Percentiles rank a stretch among this genome's conserved stretches.
These are phyloP conservation scores for Clonostachys rhizophaga DNA, from an alignment of 2,329 filamentous ascomycete species.

Conservation along the genomic window DNA sequence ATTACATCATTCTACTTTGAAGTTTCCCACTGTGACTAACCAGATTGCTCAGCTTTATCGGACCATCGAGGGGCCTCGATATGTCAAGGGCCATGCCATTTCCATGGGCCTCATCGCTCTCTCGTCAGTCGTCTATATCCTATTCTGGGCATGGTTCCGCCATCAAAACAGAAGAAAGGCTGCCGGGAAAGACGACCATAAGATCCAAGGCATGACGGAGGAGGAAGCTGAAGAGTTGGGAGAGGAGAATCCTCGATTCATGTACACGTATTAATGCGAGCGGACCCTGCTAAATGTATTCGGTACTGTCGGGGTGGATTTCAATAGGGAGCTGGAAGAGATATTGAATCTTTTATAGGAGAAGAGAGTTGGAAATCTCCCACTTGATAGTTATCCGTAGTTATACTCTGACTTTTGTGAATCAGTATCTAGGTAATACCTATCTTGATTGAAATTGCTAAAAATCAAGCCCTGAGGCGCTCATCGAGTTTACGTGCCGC, in stretches of 20 bases:
- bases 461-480: too few relatives aligned
- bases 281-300: too few relatives aligned
- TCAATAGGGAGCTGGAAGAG: too few relatives aligned
- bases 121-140: slow-evolving; percentile 33
- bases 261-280: slow-evolving; percentile 16
- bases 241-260: slow-evolving; percentile 20
- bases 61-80: slow-evolving; percentile 32
- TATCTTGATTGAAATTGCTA: too few relatives aligned
- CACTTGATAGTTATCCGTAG: too few relatives aligned
- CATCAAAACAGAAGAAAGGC: slow-evolving; percentile 25
- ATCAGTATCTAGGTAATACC: too few relatives aligned
- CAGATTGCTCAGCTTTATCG: slow-evolving; percentile 11
- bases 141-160: slow-evolving; percentile 21
- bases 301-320: too few relatives aligned
- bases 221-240: slow-evolving; percentile 21
- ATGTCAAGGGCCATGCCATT: slow-evolving; percentile 42
- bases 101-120: slow-evolving; percentile 41
- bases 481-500: too few relatives aligned
- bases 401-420: too few relatives aligned
- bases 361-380: too few relatives aligned
- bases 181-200: slow-evolving; percentile 17
- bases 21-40: slow-evolving; percentile 3
- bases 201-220: slow-evolving; percentile 15
- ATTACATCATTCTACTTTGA: background rate
- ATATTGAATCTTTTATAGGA: too few relatives aligned